Conservation (phyloP, 148 eudicot species). For the Drosera capensis region DNA sequence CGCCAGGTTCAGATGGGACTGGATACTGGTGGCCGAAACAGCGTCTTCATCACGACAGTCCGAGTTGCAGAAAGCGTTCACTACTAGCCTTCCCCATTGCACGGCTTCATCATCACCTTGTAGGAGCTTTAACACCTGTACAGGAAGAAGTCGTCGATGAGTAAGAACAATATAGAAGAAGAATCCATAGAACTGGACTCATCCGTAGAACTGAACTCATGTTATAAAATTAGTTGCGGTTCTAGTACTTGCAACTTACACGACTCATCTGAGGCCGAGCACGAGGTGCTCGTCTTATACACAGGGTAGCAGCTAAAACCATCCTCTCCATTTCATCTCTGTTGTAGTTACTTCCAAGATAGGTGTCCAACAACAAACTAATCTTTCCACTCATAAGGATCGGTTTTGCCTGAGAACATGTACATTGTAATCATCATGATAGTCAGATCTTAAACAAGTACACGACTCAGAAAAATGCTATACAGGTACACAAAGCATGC, state of each 20-base stretch:
- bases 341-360: conserved; percentile 31
- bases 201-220: neutral
- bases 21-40: conserved; percentile 35
- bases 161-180: neutral
- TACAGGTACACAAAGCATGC: conserved; percentile 20
- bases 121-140: conserved; percentile 35
- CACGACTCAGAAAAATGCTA: neutral
- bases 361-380: conserved; percentile 43
- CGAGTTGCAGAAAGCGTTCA: conserved; percentile 23
- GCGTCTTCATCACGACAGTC: conserved; percentile 39
- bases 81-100: conserved; percentile 58
- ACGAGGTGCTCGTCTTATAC: conserved; percentile 61
- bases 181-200: neutral
- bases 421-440: conserved; percentile 1
- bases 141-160: neutral
- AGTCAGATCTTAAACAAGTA: neutral
- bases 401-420: conserved; percentile 56
- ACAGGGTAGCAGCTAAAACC: conserved; percentile 84
- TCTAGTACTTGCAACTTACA: conserved; percentile 23
- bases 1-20: conserved; percentile 65
- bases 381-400: conserved; percentile 56
- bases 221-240: neutral
- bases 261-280: conserved; percentile 69
- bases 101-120: conserved; percentile 46
- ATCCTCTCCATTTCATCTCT: conserved; percentile 59